Conservation (phyloP, 345 rosid genomes). For the Arabidopsis suecica region DNA sequence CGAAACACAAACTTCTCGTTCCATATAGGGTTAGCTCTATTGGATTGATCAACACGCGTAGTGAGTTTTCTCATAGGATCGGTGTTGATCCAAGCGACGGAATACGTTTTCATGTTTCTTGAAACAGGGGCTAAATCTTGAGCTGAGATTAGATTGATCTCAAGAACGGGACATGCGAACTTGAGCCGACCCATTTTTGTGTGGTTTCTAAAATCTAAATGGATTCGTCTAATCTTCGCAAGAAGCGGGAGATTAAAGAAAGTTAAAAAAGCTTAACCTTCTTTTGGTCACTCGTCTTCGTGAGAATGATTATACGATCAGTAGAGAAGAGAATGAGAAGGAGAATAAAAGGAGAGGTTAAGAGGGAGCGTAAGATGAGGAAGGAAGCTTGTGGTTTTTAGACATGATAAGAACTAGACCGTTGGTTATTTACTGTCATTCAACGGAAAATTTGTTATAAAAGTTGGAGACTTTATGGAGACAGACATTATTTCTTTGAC, state of each 20-base stretch:
- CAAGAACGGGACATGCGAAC: slow-evolving; percentile 69
- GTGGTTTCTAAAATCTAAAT: background rate
- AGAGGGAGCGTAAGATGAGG: slow-evolving; percentile 40
- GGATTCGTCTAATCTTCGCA: slow-evolving; percentile 31
- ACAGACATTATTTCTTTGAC: slow-evolving; percentile 34
- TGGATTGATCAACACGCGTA: slow-evolving; percentile 71
- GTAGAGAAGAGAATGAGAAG: slow-evolving; percentile 21
- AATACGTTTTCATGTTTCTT: slow-evolving; percentile 83
- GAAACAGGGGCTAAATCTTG: slow-evolving; percentile 76
- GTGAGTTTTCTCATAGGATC: slow-evolving; percentile 68
- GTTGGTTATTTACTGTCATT: slow-evolving; percentile 37
- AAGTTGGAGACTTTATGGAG: slow-evolving; percentile 20
- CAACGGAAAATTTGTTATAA: slow-evolving; percentile 29
- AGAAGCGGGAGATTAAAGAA: slow-evolving; percentile 30
- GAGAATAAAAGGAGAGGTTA: slow-evolving; percentile 39
- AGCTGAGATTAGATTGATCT: slow-evolving; percentile 74
- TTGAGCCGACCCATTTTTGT: slow-evolving; percentile 32
- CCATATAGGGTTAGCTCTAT: slow-evolving; percentile 77
- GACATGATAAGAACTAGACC: slow-evolving; percentile 36
- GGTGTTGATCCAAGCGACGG: slow-evolving; percentile 76
- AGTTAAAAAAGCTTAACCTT: slow-evolving; percentile 6
- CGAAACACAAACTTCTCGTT: slow-evolving; percentile 86
- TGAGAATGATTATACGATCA: slow-evolving; percentile 33
- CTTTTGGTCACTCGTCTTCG: slow-evolving; percentile 23
- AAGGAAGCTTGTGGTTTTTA: slow-evolving; percentile 36